Conservation (phyloP, 805 yeast species). For the Saccharomycopsis vini region DNA sequence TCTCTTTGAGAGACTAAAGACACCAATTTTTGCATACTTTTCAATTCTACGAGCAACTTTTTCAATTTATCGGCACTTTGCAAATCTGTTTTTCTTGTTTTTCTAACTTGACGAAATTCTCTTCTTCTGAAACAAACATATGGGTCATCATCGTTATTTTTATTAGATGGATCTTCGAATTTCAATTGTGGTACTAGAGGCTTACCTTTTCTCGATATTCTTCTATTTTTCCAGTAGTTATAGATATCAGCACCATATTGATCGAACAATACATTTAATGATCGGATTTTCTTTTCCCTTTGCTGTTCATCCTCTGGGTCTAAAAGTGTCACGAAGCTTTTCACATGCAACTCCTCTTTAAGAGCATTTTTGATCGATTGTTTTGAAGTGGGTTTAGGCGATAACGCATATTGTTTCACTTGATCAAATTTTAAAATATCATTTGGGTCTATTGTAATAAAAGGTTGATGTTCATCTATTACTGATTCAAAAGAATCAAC, state of each 20-base stretch:
- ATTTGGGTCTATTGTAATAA: constrained; percentile 72
- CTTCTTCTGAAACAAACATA: constrained; percentile 93
- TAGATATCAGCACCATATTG: constrained; percentile 61
- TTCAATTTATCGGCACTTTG: constrained; percentile 81
- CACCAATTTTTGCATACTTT: constrained; percentile 61
- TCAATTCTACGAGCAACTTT: constrained; percentile 64
- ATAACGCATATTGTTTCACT: constrained; percentile 42
- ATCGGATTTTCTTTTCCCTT: constrained; percentile 24
- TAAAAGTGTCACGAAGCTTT: constrained; percentile 51
- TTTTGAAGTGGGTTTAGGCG: constrained; percentile 39
- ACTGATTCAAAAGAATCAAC: constrained; percentile 66
- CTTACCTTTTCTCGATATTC: constrained; percentile 60
- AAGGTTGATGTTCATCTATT: constrained; percentile 79
- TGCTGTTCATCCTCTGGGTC: constrained; percentile 30
- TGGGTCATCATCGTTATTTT: constrained; percentile 82
- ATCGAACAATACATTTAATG: constrained; percentile 32
- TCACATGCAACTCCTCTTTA: constrained; percentile 45
- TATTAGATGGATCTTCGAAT: constrained; percentile 80
- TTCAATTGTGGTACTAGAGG: constrained; percentile 65
- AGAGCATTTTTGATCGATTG: constrained; percentile 49
- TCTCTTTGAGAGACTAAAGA: constrained; percentile 70
- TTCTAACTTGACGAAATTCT: constrained; percentile 90
- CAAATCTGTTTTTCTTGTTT: constrained; percentile 89
- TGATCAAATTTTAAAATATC: constrained; percentile 67
- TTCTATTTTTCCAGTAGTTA: constrained; percentile 72